Evolutionary conservation across 116 monocot genomes (phyloP), one percentile per base, ranked within the genome.

Genomic region (Posidonia oceanica): DNA sequence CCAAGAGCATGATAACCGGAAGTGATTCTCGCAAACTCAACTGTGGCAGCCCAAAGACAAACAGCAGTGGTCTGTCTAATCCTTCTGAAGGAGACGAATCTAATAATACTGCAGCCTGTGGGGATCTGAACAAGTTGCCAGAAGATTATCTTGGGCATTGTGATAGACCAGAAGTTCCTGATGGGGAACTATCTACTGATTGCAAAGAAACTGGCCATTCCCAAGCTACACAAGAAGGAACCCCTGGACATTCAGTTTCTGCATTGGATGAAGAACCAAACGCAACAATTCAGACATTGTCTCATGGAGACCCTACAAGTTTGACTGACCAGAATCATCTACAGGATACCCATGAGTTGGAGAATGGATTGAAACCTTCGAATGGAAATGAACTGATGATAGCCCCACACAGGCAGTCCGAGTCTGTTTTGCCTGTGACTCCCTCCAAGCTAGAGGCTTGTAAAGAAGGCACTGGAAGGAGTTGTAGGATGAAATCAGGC

Each of bases 121-220:
- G 83, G 53, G 87, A 91, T 72, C 79, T 85, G 60, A 87, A 85
- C 68, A 83, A 81, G 76, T 71, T 75, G 16, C 84, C 87, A 5
- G 82, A 79, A 18, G 71, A 72, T 62, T 72, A 60, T 75, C 76
- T 70, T 69, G 79, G 67, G 67, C 74, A 75, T 59, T 72, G 71
- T 22, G 83, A 79, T 48, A 81, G 83, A 60, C 72, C 78, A 36
- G 86, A 86, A 51, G 67, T 77, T 36, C 70, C 75, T 37, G 76
- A 72, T 18, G 41, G 54, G 39, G 77, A 77, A 72, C 59, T 63
- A 64, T 72, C 67, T 3, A 54, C 12, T 15, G n/a, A 40, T 4
- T 18, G 14, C n/a, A 71, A 44, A 54, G 71, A 71, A 65, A 73
- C 21, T 16, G 55, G 36, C 4, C 73, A 65, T 11, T 59, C 67